Percentiles rank a stretch among this genome's conserved stretches.
These are phyloP conservation scores for Phytophthora boehmeriae DNA, from an alignment of 352 stramenopile genomes.

Conservation along the genomic window DNA sequence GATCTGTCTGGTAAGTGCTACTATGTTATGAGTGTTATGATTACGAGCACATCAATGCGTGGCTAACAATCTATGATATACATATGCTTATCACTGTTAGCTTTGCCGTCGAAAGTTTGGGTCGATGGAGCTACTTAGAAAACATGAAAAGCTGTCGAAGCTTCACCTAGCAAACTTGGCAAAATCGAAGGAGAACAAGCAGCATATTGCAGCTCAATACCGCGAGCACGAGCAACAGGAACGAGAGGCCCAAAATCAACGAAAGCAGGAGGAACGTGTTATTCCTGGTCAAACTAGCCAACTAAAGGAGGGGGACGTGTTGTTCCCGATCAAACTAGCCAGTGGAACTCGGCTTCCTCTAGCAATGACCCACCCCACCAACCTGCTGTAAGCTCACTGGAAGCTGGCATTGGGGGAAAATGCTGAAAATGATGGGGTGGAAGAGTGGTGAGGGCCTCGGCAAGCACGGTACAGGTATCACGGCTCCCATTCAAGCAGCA, in stretches of 20 bases:
- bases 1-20: constrained; percentile 79
- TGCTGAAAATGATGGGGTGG: constrained; percentile 91
- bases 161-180: constrained; percentile 77
- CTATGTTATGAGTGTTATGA: background rate
- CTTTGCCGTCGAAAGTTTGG: constrained; percentile 83
- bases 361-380: constrained; percentile 2
- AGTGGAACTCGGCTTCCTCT: constrained; percentile 5
- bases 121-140: constrained; percentile 72
- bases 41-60: background rate
- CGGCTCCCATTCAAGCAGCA: constrained; percentile 55
- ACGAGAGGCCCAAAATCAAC: constrained; percentile 39
- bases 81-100: constrained; percentile 32
- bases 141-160: constrained; percentile 83
- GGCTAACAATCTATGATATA: background rate
- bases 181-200: constrained; percentile 79
- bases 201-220: constrained; percentile 61
- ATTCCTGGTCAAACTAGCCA: background rate
- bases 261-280: constrained; percentile 19
- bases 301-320: no score
- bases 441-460: constrained; percentile 83
- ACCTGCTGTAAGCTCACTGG: constrained; percentile 32
- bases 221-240: constrained; percentile 63
- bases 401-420: constrained; percentile 82
- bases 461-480: constrained; percentile 84
- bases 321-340: no score